phyloP scores from a whole-genome alignment of 1,284 basidiomycete species.

The Sporisorium iseilematis-ciliati region DNA sequence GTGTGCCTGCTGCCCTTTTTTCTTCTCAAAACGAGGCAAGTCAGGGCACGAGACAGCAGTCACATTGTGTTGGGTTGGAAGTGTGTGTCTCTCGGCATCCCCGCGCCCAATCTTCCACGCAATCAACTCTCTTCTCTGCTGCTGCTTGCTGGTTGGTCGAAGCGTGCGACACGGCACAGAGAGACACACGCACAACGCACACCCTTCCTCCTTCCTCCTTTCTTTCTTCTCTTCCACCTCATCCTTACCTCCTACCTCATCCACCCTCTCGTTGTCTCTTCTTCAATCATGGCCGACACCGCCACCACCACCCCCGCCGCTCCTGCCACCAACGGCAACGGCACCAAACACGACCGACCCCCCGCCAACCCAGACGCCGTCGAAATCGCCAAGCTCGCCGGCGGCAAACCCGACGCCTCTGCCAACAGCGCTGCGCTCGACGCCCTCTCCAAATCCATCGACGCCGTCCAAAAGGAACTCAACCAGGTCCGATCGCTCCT shows the following conservation, averaged over 20 bases:
- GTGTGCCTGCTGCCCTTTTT: constrained; percentile 7
- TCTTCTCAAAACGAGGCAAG: not conserved
- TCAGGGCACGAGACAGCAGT: not conserved
- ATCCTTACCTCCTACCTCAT: not conserved
- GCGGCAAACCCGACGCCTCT: constrained; percentile 64
- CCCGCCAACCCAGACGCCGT: constrained; percentile 54
- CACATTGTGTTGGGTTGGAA: constrained; percentile 5
- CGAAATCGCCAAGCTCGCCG: constrained; percentile 63
- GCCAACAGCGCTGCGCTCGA: constrained; percentile 66
- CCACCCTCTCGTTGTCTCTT: not conserved
- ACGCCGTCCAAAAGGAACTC: constrained; percentile 61
- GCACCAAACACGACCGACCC: constrained; percentile 42
- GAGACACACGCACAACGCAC: not conserved
- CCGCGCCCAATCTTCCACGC: constrained; percentile 30
- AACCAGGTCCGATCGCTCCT: constrained; percentile 79
- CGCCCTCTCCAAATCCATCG: constrained; percentile 62
- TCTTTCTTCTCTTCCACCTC: not conserved
- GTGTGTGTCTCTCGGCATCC: constrained; percentile 11
- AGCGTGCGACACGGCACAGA: too few relatives aligned
- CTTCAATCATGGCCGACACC: constrained; percentile 39
- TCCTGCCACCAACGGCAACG: constrained; percentile 11
- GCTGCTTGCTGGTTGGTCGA: too few relatives aligned
- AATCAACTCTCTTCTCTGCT: constrained; percentile 14
- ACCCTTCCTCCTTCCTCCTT: not conserved
- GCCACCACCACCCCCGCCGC: constrained; percentile 15